Evolutionary conservation across 2,329 filamentous ascomycete genomes (phyloP).

Genomic region (Aspergillus texensis): DNA sequence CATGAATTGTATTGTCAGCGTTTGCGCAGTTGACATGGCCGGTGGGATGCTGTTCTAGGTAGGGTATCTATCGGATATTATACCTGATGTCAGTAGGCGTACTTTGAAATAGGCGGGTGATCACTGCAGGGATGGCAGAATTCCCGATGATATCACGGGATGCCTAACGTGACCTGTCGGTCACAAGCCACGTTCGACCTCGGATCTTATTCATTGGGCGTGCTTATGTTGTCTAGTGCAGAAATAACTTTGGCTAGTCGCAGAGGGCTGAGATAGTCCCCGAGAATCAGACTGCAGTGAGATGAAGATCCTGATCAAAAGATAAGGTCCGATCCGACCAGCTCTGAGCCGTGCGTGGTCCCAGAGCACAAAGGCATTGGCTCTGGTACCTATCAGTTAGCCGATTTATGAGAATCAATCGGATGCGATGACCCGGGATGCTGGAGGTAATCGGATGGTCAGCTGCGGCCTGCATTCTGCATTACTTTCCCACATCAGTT

Average conservation of each 20-base stretch:
- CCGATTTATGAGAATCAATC: not conserved
- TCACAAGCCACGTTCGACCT: conserved; percentile 2
- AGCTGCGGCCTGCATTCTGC: not conserved
- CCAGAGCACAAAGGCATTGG: not conserved
- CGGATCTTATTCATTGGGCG: not conserved
- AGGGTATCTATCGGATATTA: not conserved
- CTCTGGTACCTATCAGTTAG: not conserved
- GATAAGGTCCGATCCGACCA: not conserved
- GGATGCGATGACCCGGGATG: not conserved
- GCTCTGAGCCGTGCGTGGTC: not conserved
- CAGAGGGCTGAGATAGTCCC: not conserved
- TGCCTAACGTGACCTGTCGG: not conserved
- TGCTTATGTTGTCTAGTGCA: not conserved
- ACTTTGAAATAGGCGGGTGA: not conserved
- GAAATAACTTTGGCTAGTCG: not conserved
- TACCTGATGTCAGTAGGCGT: not conserved
- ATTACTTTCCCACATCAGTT: not conserved
- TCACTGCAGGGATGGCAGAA: not conserved
- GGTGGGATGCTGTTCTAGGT: not conserved
- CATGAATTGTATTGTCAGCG: not conserved
- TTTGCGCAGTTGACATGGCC: not conserved
- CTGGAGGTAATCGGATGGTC: not conserved
- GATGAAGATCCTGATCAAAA: not conserved
- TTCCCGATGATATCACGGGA: conserved; percentile 4
- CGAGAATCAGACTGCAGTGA: not conserved